phyloP scores from a whole-genome alignment of 2,329 filamentous ascomycete species.

The Colletotrichum chlorophyti region DNA sequence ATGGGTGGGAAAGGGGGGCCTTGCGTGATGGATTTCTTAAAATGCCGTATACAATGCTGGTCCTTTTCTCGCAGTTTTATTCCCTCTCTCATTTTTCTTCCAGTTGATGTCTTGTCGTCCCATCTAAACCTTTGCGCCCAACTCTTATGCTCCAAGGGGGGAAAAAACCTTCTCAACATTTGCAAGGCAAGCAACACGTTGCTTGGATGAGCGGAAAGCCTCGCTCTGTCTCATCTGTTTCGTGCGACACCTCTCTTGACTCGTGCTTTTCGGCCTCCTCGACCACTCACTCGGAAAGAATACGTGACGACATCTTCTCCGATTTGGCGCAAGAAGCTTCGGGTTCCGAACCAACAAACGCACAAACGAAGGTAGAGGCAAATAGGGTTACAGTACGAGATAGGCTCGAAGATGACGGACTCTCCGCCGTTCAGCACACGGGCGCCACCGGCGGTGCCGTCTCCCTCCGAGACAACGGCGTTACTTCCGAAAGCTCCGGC shows the following conservation, averaged over 20 bases:
- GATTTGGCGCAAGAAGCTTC: neutral
- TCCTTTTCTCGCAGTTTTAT: slow-evolving; percentile 1
- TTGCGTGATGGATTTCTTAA: slow-evolving; percentile 1
- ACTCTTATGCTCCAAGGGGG: neutral
- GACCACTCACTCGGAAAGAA: neutral
- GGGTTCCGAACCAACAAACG: neutral
- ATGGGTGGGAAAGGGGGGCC: slow-evolving; percentile 10
- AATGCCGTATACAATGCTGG: slow-evolving; percentile 17
- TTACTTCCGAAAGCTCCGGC: slow-evolving; percentile 26
- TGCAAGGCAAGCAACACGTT: neutral
- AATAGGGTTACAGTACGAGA: neutral
- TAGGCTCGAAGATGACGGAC: slow-evolving; percentile 12
- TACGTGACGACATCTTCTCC: neutral
- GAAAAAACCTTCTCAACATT: neutral
- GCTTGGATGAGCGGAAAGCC: neutral
- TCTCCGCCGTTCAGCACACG: slow-evolving; percentile 6
- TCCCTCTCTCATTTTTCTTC: neutral
- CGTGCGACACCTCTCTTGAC: slow-evolving; percentile 8
- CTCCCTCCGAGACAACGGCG: slow-evolving; percentile 25
- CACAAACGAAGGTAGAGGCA: neutral
- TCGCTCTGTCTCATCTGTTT: slow-evolving; percentile 14
- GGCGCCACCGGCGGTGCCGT: neutral
- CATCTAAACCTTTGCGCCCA: slow-evolving; percentile 20
- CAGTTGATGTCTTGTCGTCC: too few species aligned
- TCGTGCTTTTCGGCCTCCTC: slow-evolving; percentile 7